phyloP scores from a whole-genome alignment of 352 stramenopile genomes.

The Phytophthora fragariae region DNA sequence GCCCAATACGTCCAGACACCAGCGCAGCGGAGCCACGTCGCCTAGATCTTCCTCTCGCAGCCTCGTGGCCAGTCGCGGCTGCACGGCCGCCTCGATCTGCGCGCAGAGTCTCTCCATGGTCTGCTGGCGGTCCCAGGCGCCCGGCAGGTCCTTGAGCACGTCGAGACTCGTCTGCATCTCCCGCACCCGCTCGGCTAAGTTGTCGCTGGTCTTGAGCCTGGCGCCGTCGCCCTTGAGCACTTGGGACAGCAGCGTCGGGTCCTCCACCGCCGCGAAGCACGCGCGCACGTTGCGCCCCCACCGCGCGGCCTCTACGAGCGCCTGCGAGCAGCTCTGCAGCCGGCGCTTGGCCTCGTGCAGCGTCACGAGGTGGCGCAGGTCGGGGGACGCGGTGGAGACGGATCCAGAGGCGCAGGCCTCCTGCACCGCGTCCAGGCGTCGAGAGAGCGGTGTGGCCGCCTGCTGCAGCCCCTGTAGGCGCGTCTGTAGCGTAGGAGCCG shows the following conservation, averaged over 20 bases:
- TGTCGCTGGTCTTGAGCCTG: slow-evolving; percentile 10
- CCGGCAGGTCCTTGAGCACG: slow-evolving; percentile 69
- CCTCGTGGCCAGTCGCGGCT: slow-evolving; percentile 49
- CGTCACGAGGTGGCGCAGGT: slow-evolving; percentile 64
- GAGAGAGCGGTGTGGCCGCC: slow-evolving; percentile 46
- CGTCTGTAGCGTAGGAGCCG: slow-evolving; percentile 58
- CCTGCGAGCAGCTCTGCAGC: slow-evolving; percentile 68
- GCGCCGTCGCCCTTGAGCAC: slow-evolving; percentile 16
- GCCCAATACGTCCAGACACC: slow-evolving; percentile 57
- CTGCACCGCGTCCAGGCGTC: slow-evolving; percentile 54
- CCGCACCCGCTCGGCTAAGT: slow-evolving; percentile 56
- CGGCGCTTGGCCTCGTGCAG: slow-evolving; percentile 77
- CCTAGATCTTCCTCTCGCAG: slow-evolving; percentile 53
- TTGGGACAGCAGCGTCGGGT: slow-evolving; percentile 34
- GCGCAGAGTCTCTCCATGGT: slow-evolving; percentile 61
- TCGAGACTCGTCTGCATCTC: slow-evolving; percentile 76
- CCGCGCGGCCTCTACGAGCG: slow-evolving; percentile 70
- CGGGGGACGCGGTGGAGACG: slow-evolving; percentile 15
- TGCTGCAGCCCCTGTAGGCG: slow-evolving; percentile 61
- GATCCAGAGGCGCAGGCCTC: slow-evolving; percentile 33
- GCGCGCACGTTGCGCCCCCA: slow-evolving; percentile 74
- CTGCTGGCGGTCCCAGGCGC: slow-evolving; percentile 57
- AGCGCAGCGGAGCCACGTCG: slow-evolving; percentile 51
- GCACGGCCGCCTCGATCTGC: slow-evolving; percentile 65
- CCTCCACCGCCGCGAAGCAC: slow-evolving; percentile 58